phyloP scores from a whole-genome alignment of 257 asterid genomes.

The Salvia hispanica region DNA sequence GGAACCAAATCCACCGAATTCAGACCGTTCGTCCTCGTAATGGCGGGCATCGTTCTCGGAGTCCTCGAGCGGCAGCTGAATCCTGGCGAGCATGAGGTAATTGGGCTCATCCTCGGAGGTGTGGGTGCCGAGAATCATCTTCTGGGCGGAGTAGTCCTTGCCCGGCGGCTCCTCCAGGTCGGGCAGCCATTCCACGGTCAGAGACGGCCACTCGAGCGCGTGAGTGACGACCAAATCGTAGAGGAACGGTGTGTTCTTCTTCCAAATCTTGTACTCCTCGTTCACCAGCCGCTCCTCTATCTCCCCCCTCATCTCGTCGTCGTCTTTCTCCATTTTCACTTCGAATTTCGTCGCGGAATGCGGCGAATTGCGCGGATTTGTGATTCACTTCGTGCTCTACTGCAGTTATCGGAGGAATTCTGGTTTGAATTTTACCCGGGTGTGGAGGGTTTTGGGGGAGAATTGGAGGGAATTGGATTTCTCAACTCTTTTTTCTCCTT shows the following conservation, averaged over 20 bases:
- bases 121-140: constrained; percentile 88
- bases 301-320: constrained; percentile 91
- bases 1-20: constrained; percentile 81
- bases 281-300: constrained; percentile 77
- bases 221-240: constrained; percentile 93
- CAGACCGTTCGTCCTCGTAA: constrained; percentile 74
- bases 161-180: constrained; percentile 89
- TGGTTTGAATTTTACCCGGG: constrained; percentile 13
- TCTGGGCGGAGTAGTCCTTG: constrained; percentile 84
- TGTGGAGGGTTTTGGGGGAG: constrained; percentile 15
- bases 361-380: not conserved
- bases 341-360: not conserved
- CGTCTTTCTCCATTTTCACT: constrained; percentile 74
- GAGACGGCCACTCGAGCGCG: constrained; percentile 93
- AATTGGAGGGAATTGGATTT: constrained; percentile 38
- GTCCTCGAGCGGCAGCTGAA: constrained; percentile 81
- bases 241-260: constrained; percentile 82
- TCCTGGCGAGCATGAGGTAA: constrained; percentile 85
- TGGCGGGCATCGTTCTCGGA: constrained; percentile 74
- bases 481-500: not conserved
- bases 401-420: constrained; percentile 3
- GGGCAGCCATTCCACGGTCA: constrained; percentile 94
- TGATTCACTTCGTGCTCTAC: not conserved
- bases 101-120: constrained; percentile 91
- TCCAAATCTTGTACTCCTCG: constrained; percentile 98